phyloP scores from a whole-genome alignment of 1,284 basidiomycete genomes.

The Sanghuangporus sanghuang region DNA sequence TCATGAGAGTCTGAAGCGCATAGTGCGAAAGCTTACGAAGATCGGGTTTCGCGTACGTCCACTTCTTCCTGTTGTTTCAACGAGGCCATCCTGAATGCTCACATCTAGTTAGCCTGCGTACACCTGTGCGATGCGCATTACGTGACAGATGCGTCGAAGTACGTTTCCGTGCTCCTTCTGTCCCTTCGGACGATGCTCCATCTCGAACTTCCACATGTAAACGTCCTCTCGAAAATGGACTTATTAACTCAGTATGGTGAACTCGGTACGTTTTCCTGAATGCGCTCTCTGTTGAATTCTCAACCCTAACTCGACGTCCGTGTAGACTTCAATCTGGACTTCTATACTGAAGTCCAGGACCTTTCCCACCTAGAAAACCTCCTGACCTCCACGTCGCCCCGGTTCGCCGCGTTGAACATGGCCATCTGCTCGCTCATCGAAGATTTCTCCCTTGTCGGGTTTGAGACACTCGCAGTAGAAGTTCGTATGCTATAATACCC shows the following conservation, averaged over 20 bases:
- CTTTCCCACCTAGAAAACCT: constrained; percentile 82
- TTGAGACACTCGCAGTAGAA: constrained; percentile 96
- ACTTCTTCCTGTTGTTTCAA: constrained; percentile 12
- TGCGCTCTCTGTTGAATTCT: constrained; percentile 5
- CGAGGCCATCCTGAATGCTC: constrained; percentile 22
- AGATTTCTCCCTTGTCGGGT: constrained; percentile 92
- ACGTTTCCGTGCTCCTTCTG: constrained; percentile 88
- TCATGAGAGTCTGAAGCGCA: constrained; percentile 82
- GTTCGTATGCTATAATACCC: constrained; percentile 35
- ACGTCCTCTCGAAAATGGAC: constrained; percentile 96
- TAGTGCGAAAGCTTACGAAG: constrained; percentile 71
- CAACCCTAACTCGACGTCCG: constrained; percentile 1
- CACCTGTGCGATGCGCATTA: constrained; percentile 97
- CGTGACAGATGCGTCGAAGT: constrained; percentile 94
- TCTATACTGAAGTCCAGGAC: constrained; percentile 98
- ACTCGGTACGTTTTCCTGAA: constrained; percentile 51
- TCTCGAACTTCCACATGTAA: constrained; percentile 94
- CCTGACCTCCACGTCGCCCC: constrained; percentile 60
- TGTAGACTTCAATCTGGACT: constrained; percentile 95
- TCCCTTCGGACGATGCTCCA: constrained; percentile 97
- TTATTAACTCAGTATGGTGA: constrained; percentile 84
- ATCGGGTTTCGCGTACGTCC: constrained; percentile 77
- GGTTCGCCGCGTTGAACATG: constrained; percentile 79
- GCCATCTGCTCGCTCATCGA: constrained; percentile 90
- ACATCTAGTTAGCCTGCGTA: constrained; percentile 79